Conservation (phyloP, 805 yeast genomes). For the Blastobotrys muscicola region DNA sequence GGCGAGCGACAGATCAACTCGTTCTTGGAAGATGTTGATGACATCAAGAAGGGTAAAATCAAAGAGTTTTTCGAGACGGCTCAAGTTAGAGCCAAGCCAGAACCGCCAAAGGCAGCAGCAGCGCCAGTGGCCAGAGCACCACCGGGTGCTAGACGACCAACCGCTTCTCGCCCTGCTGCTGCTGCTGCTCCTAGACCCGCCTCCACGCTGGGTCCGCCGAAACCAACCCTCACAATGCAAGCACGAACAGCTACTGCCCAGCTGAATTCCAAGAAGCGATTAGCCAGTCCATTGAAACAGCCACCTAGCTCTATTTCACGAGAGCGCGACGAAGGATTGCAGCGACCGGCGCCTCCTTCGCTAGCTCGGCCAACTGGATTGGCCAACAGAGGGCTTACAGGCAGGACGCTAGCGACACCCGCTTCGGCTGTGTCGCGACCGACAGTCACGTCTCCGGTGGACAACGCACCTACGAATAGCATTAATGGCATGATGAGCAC, state of each 20-base stretch:
- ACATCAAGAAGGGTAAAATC: constrained; percentile 61
- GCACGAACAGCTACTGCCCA: constrained; percentile 8
- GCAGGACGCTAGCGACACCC: constrained; percentile 1
- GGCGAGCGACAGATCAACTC: constrained; percentile 61
- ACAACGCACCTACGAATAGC: background rate
- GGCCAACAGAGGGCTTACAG: constrained; percentile 1
- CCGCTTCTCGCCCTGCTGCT: constrained; percentile 11
- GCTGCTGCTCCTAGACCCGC: constrained; percentile 8
- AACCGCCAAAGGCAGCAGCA: constrained; percentile 26
- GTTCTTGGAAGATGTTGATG: constrained; percentile 64
- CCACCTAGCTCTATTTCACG: background rate
- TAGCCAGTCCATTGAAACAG: constrained; percentile 5
- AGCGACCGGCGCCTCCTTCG: constrained; percentile 2
- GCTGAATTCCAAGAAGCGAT: constrained; percentile 2
- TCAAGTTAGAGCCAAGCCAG: constrained; percentile 40
- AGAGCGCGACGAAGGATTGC: background rate
- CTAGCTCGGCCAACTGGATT: constrained; percentile 2
- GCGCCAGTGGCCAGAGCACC: constrained; percentile 17
- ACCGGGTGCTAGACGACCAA: constrained; percentile 1
- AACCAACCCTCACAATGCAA: constrained; percentile 5
- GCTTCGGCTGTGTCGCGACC: background rate
- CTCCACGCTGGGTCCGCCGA: constrained; percentile 7
- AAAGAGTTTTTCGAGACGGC: constrained; percentile 47
- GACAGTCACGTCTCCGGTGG: background rate
- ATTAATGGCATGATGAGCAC: background rate